phyloP scores from a whole-genome alignment of 108 stramenopile species.

The Asterionellopsis glacialis region DNA sequence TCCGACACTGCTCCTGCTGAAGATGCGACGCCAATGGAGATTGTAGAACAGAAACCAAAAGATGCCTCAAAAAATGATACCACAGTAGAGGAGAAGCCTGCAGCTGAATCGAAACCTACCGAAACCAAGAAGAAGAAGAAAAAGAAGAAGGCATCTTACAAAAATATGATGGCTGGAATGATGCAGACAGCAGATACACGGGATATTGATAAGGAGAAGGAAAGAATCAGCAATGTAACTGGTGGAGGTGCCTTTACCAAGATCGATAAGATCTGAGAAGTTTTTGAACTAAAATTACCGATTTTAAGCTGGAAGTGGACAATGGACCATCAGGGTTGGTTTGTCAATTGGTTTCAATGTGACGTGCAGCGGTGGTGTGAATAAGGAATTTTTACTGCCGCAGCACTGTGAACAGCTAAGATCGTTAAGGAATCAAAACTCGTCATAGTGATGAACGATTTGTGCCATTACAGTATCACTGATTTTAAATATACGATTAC shows the following conservation, averaged over 20 bases:
- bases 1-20: conserved; percentile 7
- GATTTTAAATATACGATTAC: too few species aligned
- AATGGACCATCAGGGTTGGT: too few species aligned
- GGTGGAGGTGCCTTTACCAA: conserved; percentile 85
- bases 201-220: conserved; percentile 71
- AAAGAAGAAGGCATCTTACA: conserved; percentile 87
- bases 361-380: too few species aligned
- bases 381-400: too few species aligned
- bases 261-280: conserved; percentile 79
- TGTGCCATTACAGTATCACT: too few species aligned
- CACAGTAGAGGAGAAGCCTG: conserved; percentile 1
- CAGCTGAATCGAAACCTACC: conserved; percentile 12
- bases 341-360: too few species aligned
- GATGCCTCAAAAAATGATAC: conserved; percentile 11
- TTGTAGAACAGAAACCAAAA: conserved; percentile 9
- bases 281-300: not conserved
- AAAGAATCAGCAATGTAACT: conserved; percentile 62
- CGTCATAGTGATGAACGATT: too few species aligned
- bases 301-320: too few species aligned
- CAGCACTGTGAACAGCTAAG: too few species aligned
- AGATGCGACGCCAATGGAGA: conserved; percentile 24
- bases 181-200: conserved; percentile 26
- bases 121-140: conserved; percentile 68
- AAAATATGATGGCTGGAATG: conserved; percentile 80
- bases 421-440: too few species aligned